Evolutionary conservation across 1,139 yeast species (phyloP).

Genomic region (Tardiomyces digboiensis): DNA sequence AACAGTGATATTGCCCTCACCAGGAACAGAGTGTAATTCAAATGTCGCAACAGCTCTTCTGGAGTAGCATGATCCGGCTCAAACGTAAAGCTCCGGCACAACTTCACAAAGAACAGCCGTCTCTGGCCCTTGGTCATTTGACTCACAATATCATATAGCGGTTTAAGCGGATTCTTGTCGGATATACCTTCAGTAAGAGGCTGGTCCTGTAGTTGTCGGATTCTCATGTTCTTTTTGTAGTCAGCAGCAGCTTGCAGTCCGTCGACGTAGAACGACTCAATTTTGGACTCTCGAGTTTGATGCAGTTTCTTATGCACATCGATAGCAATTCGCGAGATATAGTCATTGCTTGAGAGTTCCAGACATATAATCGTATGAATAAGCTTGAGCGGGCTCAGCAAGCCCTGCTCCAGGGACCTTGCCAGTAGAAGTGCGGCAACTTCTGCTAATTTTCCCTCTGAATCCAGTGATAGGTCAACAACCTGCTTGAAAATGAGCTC

Average conservation of each 20-base stretch:
- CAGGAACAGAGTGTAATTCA: not conserved
- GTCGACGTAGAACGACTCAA: not conserved
- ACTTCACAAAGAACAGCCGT: not conserved
- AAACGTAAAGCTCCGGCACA: not conserved
- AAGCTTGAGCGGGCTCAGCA: not conserved
- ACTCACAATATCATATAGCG: not conserved
- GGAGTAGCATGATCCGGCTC: not conserved
- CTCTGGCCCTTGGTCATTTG: not conserved
- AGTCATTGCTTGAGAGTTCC: not conserved
- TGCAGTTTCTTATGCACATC: not conserved
- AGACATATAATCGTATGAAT: not conserved
- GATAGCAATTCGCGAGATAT: not conserved
- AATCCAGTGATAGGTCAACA: not conserved
- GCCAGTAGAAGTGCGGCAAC: not conserved
- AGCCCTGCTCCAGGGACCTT: not conserved
- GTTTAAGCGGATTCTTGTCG: not conserved
- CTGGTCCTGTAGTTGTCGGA: not conserved
- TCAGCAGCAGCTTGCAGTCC: not conserved
- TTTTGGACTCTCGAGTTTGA: not conserved
- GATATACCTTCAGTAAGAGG: not conserved
- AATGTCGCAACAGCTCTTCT: not conserved
- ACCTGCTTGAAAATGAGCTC: not conserved
- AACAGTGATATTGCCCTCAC: not conserved
- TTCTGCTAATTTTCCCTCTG: not conserved
- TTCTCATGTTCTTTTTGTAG: not conserved